Conservation (phyloP, 139 green algal genomes). For the Coelastrella sp. region DNA sequence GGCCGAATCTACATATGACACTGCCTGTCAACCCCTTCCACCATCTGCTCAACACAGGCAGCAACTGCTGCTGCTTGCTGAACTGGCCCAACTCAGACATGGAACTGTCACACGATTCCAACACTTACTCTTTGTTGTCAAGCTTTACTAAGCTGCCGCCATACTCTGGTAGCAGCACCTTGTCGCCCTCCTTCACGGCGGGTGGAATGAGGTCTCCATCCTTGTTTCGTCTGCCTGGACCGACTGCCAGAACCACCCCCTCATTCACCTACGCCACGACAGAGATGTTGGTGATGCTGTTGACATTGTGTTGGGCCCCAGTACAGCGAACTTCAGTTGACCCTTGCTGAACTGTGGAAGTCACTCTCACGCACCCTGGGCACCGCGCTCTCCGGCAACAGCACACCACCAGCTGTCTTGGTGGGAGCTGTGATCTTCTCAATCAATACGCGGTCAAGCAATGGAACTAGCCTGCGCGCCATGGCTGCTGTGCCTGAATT, state of each 20-base stretch:
- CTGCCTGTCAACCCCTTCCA: too few relatives aligned
- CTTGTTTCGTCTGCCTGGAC: constrained; percentile 83
- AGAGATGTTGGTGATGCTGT: too few relatives aligned
- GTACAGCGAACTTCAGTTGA: too few relatives aligned
- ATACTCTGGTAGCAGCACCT: constrained; percentile 97
- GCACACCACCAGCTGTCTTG: constrained; percentile 91
- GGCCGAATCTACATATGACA: too few relatives aligned
- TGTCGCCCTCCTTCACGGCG: constrained; percentile 94
- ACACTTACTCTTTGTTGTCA: constrained; percentile 93
- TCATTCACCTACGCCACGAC: constrained; percentile 86
- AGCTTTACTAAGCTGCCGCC: constrained; percentile 95
- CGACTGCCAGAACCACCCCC: constrained; percentile 92
- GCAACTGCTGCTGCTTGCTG: too few relatives aligned
- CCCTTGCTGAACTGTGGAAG: background rate
- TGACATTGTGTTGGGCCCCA: too few relatives aligned
- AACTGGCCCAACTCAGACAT: too few relatives aligned
- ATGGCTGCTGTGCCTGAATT: background rate
- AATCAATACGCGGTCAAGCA: constrained; percentile 90
- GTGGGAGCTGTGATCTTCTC: constrained; percentile 84
- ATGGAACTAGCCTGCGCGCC: constrained; percentile 65
- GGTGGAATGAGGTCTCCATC: constrained; percentile 87
- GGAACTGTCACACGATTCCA: too few relatives aligned
- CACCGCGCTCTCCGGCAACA: constrained; percentile 91
- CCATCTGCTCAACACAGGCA: too few relatives aligned
- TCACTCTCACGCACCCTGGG: constrained; percentile 71